Evolutionary conservation across 768 basidiomycete species (phyloP).

Genomic region (Myochromella boudieri): DNA sequence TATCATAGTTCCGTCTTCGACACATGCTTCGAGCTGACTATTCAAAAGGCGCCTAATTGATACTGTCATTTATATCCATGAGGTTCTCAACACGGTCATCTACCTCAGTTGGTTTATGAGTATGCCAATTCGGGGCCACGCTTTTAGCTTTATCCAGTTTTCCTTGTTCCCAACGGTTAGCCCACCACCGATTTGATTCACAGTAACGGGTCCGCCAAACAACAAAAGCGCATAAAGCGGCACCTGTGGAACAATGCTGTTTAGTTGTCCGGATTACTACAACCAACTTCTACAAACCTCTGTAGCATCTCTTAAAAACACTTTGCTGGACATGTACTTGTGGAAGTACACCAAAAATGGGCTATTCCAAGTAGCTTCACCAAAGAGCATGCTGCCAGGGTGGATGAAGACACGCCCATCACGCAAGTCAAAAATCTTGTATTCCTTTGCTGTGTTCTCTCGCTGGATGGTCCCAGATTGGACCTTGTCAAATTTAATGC

Average conservation of each 20-base stretch:
- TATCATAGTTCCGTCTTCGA: slow-evolving; percentile 60
- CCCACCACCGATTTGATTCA: slow-evolving; percentile 82
- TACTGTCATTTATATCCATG: not conserved
- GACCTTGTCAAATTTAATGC: slow-evolving; percentile 84
- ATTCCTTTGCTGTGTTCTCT: slow-evolving; percentile 82
- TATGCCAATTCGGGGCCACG: slow-evolving; percentile 90
- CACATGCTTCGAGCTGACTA: slow-evolving; percentile 58
- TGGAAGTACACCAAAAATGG: slow-evolving; percentile 85
- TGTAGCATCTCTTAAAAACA: slow-evolving; percentile 84
- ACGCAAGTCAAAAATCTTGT: slow-evolving; percentile 75
- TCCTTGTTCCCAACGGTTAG: slow-evolving; percentile 59
- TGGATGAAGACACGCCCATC: slow-evolving; percentile 75
- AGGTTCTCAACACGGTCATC: slow-evolving; percentile 14
- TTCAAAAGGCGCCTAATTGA: slow-evolving; percentile 62
- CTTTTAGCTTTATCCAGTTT: slow-evolving; percentile 59
- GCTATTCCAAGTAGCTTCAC: slow-evolving; percentile 67
- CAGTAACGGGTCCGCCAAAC: slow-evolving; percentile 77
- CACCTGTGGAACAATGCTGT: slow-evolving; percentile 43
- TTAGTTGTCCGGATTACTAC: too few relatives aligned
- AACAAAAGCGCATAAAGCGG: slow-evolving; percentile 84
- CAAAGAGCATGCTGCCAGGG: slow-evolving; percentile 80
- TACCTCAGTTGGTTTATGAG: slow-evolving; percentile 85
- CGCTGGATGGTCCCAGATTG: slow-evolving; percentile 82
- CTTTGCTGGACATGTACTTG: slow-evolving; percentile 78
- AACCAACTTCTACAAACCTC: slow-evolving; percentile 61